Evolutionary conservation across 441 rosid species (phyloP).

Genomic region (Syzygium syzygioides): DNA sequence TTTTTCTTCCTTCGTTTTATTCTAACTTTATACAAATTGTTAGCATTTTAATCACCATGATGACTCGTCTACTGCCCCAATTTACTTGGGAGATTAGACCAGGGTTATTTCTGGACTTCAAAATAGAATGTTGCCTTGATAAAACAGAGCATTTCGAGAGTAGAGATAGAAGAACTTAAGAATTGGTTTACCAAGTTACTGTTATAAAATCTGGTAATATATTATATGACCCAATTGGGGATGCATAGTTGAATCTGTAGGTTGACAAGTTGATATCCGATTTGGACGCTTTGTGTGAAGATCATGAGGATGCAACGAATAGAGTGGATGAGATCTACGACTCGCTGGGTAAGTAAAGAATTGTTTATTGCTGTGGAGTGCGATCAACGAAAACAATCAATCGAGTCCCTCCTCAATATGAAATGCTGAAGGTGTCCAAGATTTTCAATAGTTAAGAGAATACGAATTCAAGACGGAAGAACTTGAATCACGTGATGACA

Average conservation of each 20-base stretch:
- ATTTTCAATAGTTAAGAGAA: not conserved
- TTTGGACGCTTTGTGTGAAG: not conserved
- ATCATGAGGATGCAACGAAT: not conserved
- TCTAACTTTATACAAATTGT: not conserved
- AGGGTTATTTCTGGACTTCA: not conserved
- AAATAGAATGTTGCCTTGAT: not conserved
- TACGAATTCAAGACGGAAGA: not conserved
- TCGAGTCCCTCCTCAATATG: not conserved
- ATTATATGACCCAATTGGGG: not conserved
- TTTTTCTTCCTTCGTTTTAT: not conserved
- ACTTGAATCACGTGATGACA: not conserved
- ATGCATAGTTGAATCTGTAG: not conserved
- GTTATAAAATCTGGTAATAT: not conserved
- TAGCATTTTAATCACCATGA: not conserved
- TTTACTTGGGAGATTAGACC: not conserved
- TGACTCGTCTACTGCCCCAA: not conserved
- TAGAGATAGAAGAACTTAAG: not conserved
- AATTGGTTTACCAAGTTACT: not conserved
- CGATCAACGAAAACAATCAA: not conserved
- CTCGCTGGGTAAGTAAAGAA: not conserved
- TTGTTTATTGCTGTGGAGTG: not conserved
- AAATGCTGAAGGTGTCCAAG: not conserved
- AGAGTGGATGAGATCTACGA: not conserved
- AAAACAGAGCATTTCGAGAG: not conserved
- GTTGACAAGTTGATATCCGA: not conserved